Evolutionary conservation across 148 eudicot species (phyloP).

Genomic region (Dianthus caryophyllus): DNA sequence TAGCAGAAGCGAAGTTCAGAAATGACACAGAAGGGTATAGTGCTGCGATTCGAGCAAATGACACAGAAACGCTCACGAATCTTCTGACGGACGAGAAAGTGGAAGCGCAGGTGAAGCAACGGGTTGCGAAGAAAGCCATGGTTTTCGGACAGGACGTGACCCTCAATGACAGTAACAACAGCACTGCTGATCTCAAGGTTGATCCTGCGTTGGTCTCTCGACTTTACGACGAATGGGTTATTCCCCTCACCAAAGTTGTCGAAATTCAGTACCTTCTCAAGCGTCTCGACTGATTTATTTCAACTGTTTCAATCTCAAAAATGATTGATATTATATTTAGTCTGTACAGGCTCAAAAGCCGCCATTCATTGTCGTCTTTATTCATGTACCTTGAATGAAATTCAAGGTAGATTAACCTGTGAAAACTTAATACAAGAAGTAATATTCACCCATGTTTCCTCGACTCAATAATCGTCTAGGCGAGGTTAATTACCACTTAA

Average conservation of each 20-base stretch:
- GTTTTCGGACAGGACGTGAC: slow-evolving; percentile 64
- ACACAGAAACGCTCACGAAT: slow-evolving; percentile 50
- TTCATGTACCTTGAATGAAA: not conserved
- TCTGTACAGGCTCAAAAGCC: not conserved
- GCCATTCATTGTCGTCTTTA: slow-evolving; percentile 13
- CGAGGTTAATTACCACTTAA: too few species aligned
- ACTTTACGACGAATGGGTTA: slow-evolving; percentile 73
- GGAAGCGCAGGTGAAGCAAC: slow-evolving; percentile 73
- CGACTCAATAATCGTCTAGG: too few species aligned
- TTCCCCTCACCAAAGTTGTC: slow-evolving; percentile 85
- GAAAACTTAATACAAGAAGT: too few species aligned
- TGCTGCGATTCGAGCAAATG: slow-evolving; percentile 63
- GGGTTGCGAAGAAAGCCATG: slow-evolving; percentile 78
- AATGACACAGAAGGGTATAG: slow-evolving; percentile 56
- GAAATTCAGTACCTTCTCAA: slow-evolving; percentile 78
- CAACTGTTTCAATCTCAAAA: not conserved
- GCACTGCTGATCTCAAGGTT: slow-evolving; percentile 41
- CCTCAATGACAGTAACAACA: slow-evolving; percentile 23
- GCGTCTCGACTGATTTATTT: slow-evolving; percentile 49
- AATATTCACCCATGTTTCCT: too few species aligned
- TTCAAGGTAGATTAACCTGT: too few species aligned
- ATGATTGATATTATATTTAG: not conserved
- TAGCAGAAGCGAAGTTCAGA: slow-evolving; percentile 76
- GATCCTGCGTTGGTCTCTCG: slow-evolving; percentile 53
- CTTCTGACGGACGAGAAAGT: slow-evolving; percentile 59